Evolutionary conservation across 129 eudicot species (phyloP), one percentile per base, ranked within the genome.

Genomic region (Sambucus nigra): DNA sequence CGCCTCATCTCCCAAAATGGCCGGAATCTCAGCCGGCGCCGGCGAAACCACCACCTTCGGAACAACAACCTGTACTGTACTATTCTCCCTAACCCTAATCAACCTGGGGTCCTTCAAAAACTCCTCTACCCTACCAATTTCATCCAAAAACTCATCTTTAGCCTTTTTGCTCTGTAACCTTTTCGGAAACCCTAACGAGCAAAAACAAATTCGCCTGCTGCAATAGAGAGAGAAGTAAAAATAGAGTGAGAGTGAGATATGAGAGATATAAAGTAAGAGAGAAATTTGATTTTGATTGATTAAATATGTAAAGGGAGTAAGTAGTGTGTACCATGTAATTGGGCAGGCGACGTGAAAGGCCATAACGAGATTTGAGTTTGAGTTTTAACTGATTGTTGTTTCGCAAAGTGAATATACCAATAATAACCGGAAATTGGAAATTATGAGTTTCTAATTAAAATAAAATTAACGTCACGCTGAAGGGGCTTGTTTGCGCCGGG

Each of bases 311-410:
- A 41, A 16, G 35, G 25, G 19, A 51, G 12, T 5, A 20, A 20
- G 58, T 11, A 20, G 7, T 47, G 35, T 46, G 57, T 76, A 87
- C 96, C 96, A 83, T 66, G 96, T 87, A 76, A 87, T 87, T 76
- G 96, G 96, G 83, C 96, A 87, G 67, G 89, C 86, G 63, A 80
- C 92, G 76, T 88, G 97, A 84, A 88, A 88, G 73, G 97, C 97
- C 97, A 80, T 79, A 25, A 33, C 32, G 54, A 48, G 33, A 53
- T 47, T 64, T 59, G 66, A 47, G 48, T 56, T 55, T 69, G 63
- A 61, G 66, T 15, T 42, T 42, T 3, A 14, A 42, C 19, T 7
- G 48, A 42, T 35, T 35, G 42, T 35, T 35, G 42, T 35, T 42
- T 42, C 19, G 20, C 48, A 42, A 42, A 42, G 16, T 42, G 48